phyloP scores from a whole-genome alignment of 2,329 filamentous ascomycete species.

The Botrytis galanthina region DNA sequence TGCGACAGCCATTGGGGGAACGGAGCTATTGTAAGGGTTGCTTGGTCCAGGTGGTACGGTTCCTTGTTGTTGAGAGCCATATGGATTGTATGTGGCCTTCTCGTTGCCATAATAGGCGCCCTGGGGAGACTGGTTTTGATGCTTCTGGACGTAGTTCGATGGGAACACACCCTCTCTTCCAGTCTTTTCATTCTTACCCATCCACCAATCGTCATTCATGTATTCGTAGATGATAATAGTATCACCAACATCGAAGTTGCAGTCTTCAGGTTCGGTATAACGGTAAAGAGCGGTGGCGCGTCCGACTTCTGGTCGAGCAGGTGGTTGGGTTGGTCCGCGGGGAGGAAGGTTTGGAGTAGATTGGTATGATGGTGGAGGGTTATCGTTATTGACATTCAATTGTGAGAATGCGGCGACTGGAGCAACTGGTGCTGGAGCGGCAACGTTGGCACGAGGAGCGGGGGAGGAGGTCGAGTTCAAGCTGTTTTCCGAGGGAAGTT shows the following conservation, averaged over 20 bases:
- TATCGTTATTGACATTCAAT: constrained; percentile 27
- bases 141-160: constrained; percentile 78
- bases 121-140: constrained; percentile 43
- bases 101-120: constrained; percentile 28
- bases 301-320: constrained; percentile 56
- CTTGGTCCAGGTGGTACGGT: constrained; percentile 47
- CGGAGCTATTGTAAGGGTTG: constrained; percentile 65
- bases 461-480: constrained; percentile 40
- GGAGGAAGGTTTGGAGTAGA: constrained; percentile 36
- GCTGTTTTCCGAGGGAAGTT: constrained; percentile 70
- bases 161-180: constrained; percentile 91
- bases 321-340: constrained; percentile 30
- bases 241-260: constrained; percentile 79
- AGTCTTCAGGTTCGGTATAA: constrained; percentile 78
- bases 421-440: constrained; percentile 41
- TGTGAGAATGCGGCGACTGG: constrained; percentile 31
- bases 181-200: constrained; percentile 80
- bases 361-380: constrained; percentile 33
- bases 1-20: constrained; percentile 72
- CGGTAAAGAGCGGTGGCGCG: constrained; percentile 79
- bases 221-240: constrained; percentile 78
- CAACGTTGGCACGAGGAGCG: constrained; percentile 27
- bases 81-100: constrained; percentile 22
- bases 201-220: constrained; percentile 98
- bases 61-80: constrained; percentile 25